Evolutionary conservation across 768 basidiomycete genomes (phyloP), one percentile per base, ranked within the genome.

Genomic region (Hydnum rufescens): DNA sequence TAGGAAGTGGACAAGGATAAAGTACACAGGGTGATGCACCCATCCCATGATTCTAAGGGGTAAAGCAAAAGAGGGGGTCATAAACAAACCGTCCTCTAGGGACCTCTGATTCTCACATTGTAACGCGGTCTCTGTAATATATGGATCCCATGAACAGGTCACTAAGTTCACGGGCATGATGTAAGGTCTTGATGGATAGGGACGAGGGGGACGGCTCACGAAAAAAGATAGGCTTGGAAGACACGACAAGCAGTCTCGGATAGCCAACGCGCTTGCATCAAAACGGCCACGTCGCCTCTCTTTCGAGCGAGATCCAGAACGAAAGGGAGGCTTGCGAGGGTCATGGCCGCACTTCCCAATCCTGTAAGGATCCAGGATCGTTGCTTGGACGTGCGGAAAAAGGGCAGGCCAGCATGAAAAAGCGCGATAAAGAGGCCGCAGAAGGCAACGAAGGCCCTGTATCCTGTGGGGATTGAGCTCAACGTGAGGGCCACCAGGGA

Each of bases 1-100:
- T 2, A 67, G 57, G 54, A 70, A 60, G 25, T 71, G 64, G 54
- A 71, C 65, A 5, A 74, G 58, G 42, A 63, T 57, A 52, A 73
- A 59, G 56, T 74, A 73, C 26, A 65, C 55, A 1, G 64, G 57
- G 57, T 74, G 71, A 51, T 76, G 74, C 22, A 73, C 64, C 75
- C 75, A 76, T 2, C 75, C 75, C n/a, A 71, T 73, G 31, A 74
- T 58, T n/a, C n/a, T n/a, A n/a, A n/a, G n/a, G n/a, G n/a, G 1
- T n/a, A n/a, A n/a, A n/a, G n/a, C n/a, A n/a, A n/a, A n/a, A n/a
- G n/a, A n/a, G n/a, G n/a, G n/a, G n/a, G n/a, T n/a, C n/a, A n/a
- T n/a, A n/a, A n/a, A n/a, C n/a, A n/a, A n/a, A n/a, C n/a, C n/a
- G n/a, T n/a, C n/a, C n/a, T n/a, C n/a, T n/a, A n/a, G n/a, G n/a